These are phyloP conservation scores for Raphidocelis subcapitata DNA, from an alignment of 139 green algal species.

Conservation along the genomic window DNA sequence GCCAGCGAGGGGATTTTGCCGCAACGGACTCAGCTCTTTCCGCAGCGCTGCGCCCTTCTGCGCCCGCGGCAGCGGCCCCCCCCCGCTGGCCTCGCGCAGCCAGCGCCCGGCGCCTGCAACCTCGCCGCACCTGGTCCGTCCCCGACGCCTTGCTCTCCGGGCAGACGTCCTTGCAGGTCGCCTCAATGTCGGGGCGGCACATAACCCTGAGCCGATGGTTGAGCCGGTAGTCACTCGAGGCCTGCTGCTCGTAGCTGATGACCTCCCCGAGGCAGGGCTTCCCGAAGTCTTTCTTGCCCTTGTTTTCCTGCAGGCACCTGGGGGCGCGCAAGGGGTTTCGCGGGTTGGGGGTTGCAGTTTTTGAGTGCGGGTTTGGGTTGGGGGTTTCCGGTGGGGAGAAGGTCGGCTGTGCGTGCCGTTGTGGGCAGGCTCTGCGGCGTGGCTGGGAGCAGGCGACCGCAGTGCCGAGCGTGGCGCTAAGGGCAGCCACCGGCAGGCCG, in stretches of 20 bases:
- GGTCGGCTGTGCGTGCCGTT: too few relatives aligned
- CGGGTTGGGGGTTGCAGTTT: too few relatives aligned
- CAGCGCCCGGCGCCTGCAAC: background rate
- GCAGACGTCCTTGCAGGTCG: slow-evolving; percentile 66
- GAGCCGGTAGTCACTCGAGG: slow-evolving; percentile 79
- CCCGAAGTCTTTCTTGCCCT: slow-evolving; percentile 63
- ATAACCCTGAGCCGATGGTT: slow-evolving; percentile 79
- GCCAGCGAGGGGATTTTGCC: too few relatives aligned
- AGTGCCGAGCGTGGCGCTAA: too few relatives aligned
- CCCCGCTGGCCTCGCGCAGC: too few relatives aligned
- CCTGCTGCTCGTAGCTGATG: slow-evolving; percentile 55
- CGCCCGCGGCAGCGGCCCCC: background rate
- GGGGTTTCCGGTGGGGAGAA: too few relatives aligned
- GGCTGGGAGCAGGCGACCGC: too few relatives aligned
- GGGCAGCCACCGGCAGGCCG: too few relatives aligned
- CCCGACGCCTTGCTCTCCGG: background rate
- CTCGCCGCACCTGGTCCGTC: background rate
- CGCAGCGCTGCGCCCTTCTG: background rate
- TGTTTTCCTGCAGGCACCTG: slow-evolving; percentile 70
- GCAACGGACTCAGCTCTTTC: too few relatives aligned
- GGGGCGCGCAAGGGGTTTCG: too few relatives aligned
- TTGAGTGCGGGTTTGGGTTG: too few relatives aligned
- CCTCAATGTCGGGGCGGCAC: slow-evolving; percentile 71
- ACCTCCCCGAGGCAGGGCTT: slow-evolving; percentile 75
- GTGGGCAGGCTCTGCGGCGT: too few relatives aligned